Evolutionary conservation across 2,329 filamentous ascomycete species (phyloP), one percentile per base, ranked within the genome.

Genomic region (Penicillium sp.): DNA sequence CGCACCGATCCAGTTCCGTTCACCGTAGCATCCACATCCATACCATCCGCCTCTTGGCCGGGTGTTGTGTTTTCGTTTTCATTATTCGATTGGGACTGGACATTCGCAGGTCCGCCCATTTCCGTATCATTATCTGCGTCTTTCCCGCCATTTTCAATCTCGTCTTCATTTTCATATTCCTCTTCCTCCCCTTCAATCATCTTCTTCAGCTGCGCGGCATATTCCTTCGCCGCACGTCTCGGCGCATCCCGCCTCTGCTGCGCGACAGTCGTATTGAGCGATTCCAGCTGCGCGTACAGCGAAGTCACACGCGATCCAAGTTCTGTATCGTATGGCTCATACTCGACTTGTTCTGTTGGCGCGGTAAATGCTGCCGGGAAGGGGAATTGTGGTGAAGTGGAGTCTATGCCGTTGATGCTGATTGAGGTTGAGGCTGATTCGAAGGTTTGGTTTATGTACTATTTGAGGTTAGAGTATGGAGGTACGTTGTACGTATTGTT

Each of bases 91-190:
- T 18, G 31, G 4, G 13, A n/a, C 9, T 32, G 37, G 13, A 18
- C 2, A 42, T 60, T 59, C 42, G 52, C 56, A 43, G 68, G 52
- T n/a, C 38, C 52, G 10, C 57, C 49, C 32, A 61, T 59, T 9
- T 53, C 50, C 56, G 70, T 65, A 67, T 72, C 59, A 66, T 70
- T 40, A 74, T 76, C 22, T 5, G 9, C 35, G 13, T 55, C 76
- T 74, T 64, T 74, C 65, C 7, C 78, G 82, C 66, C 75, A 22
- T 11, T 20, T 18, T 3, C 40, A 16, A 37, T n/a, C 24, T 40
- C 31, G 4, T 83, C 76, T 85, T 88, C 7, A 88, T 86, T 75
- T 89, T 86, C 58, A 81, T 89, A 52, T 22, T 70, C 71, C 44
- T 77, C 72, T 24, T 73, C 69, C 24, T 78, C 76, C 26, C 68